Base-by-base conservation (phyloP, 768 basidiomycete genomes). In the Lentinula lateritia region DNA sequence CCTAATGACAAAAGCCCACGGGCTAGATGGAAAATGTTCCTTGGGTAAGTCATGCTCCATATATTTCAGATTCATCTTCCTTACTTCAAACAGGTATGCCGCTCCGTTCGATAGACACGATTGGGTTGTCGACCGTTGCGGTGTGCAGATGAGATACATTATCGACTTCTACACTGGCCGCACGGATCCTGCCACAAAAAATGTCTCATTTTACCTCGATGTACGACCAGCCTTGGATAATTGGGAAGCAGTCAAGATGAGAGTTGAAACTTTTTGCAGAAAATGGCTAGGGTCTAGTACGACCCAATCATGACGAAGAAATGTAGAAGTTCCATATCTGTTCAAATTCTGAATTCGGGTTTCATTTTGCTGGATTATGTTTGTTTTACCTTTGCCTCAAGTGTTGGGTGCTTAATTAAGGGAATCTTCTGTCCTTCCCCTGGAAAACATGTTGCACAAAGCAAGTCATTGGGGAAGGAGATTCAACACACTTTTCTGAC, bases 91-190 rank as follows among this genome's bases (percentile, higher is more conserved):
- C 66, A 99, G 96, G 10, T 99, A 97, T 73, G 82, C 92, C 32
- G 81, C 92, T 23, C 97, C 97, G 0, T 99, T 99, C 74, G 97
- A 99, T 72, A 80, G 93, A 58, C 97, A 99, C 66, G 96, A 98
- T 72, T 99, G 97, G 97, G 73, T 93, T 54, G 87, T 99, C 54
- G 94, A 97, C 72, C 87, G 96, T 38, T 97, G 95, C 70, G 96
- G 95, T 5, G 85, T 83, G 8, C 86, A 85, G 61, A 80, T 94
- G 70, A 88, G 96, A 55, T 99, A 99, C 76, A 86, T 99, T 62
- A 97, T 99, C 68, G 97, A 99, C 75, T 99, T 98, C 74, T 99
- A 99, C 77, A 90, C 92, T 3, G 96, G 96, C 16, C 85, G 85
- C 38, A 76, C 76, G 28, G 76, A 73, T 12, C 67, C 83, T 10